These are phyloP conservation scores for Schizothecium vesticola DNA, from an alignment of 495 filamentous ascomycete genomes.

Conservation along the genomic window DNA sequence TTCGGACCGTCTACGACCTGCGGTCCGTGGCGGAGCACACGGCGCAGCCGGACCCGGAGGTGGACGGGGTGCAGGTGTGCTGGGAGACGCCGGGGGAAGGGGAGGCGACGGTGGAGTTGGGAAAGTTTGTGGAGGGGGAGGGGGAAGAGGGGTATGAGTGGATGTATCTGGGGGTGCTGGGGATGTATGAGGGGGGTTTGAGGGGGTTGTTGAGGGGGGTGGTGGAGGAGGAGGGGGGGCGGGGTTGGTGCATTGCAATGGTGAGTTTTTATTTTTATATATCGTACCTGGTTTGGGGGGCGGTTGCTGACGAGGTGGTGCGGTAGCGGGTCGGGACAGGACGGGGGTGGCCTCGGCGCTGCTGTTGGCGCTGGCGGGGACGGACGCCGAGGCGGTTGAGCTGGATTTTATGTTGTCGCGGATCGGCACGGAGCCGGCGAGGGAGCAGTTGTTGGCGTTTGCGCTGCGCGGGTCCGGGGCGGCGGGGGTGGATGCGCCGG, in stretches of 20 bases:
- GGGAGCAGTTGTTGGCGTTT: constrained; percentile 37
- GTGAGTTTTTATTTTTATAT: constrained; percentile 43
- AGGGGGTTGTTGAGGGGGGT: constrained; percentile 35
- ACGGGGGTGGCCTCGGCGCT: constrained; percentile 57
- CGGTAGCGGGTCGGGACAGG: constrained; percentile 61
- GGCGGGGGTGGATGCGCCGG: constrained; percentile 28
- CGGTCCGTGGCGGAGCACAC: constrained; percentile 35
- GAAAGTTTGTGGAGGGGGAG: constrained; percentile 33
- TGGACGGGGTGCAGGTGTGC: constrained; percentile 37
- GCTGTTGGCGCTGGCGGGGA: constrained; percentile 50
- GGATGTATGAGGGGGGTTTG: constrained; percentile 31
- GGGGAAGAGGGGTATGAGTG: constrained; percentile 36
- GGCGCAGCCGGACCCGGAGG: constrained; percentile 29
- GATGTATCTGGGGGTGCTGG: constrained; percentile 41
- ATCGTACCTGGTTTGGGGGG: no score
- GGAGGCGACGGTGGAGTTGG: constrained; percentile 29
- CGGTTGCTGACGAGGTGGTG: not conserved
- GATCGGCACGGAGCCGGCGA: constrained; percentile 42
- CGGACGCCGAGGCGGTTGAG: constrained; percentile 38
- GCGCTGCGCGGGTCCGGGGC: constrained; percentile 29
- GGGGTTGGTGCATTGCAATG: constrained; percentile 48
- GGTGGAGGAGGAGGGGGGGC: constrained; percentile 26
- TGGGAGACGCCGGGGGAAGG: constrained; percentile 31
- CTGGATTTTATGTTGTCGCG: constrained; percentile 50
- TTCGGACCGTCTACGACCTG: constrained; percentile 42